These are phyloP conservation scores for Leishmania lainsoni DNA, from an alignment of 208 protist genomes.

Conservation along the genomic window DNA sequence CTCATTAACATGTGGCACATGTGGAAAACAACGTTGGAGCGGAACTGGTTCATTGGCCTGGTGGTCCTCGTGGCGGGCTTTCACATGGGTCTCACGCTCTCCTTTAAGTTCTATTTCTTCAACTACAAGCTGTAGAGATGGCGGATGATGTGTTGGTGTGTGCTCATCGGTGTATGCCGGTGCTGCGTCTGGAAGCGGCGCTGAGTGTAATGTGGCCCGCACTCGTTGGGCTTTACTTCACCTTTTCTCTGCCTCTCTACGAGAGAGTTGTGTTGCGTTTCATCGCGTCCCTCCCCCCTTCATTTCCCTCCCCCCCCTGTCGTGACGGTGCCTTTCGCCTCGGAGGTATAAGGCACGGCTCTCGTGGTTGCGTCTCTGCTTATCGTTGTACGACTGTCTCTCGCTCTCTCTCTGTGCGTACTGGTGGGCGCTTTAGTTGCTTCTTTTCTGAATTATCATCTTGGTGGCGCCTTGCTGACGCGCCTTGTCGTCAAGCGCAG, in stretches of 20 bases:
- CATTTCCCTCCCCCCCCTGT: not conserved
- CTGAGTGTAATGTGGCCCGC: not conserved
- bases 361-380: not conserved
- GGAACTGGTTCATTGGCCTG: constrained; percentile 70
- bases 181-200: not conserved
- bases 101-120: constrained; percentile 92
- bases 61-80: constrained; percentile 54
- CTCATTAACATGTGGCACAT: constrained; percentile 85
- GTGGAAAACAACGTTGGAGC: constrained; percentile 69
- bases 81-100: constrained; percentile 77
- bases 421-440: not conserved
- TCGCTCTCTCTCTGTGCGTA: not conserved
- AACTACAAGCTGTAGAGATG: constrained; percentile 59
- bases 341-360: not conserved
- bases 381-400: not conserved
- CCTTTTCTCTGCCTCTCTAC: not conserved
- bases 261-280: not conserved
- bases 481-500: not conserved
- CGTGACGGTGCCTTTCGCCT: not conserved
- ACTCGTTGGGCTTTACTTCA: not conserved
- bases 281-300: not conserved
- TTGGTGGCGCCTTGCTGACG: not conserved
- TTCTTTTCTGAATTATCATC: not conserved
- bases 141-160: not conserved
- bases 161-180: not conserved